Percentiles rank a stretch among this genome's conserved stretches.
phyloP scores from a whole-genome alignment of 768 basidiomycete genomes.

The Russula sp. region DNA sequence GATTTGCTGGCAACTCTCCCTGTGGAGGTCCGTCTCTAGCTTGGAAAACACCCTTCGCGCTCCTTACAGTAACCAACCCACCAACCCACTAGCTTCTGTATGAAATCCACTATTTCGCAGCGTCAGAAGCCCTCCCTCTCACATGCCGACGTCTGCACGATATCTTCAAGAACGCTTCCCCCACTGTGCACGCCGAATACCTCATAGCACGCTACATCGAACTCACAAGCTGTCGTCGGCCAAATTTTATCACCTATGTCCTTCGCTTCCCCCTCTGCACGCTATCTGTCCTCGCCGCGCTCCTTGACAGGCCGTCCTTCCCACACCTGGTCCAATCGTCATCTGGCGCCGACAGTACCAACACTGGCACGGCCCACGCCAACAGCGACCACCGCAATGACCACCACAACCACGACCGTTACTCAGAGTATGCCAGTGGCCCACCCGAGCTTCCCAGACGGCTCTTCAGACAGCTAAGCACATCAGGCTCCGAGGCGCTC shows the following conservation, averaged over 20 bases:
- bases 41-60: not conserved
- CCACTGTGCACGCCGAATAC: conserved; percentile 64
- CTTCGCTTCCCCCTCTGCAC: conserved; percentile 55
- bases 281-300: conserved; percentile 44
- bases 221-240: not conserved
- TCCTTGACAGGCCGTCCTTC: conserved; percentile 39
- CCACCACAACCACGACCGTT: not conserved
- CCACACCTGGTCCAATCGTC: not conserved
- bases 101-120: conserved; percentile 69
- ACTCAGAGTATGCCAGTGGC: not conserved
- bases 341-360: not conserved
- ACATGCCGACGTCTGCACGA: conserved; percentile 51
- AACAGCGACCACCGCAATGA: not conserved
- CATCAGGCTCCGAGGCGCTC: conserved; percentile 58
- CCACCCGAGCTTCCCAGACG: conserved; percentile 59
- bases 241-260: conserved; percentile 42
- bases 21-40: conserved; percentile 6
- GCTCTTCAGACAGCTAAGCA: conserved; percentile 44
- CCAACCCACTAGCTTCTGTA: conserved; percentile 60
- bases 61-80: not conserved
- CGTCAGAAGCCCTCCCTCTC: conserved; percentile 61
- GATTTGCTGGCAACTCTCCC: conserved; percentile 17
- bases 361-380: not conserved
- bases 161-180: conserved; percentile 55
- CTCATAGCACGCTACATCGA: conserved; percentile 43